These are phyloP conservation scores for Prunus kanzakura DNA, from an alignment of 306 rosid genomes.

Conservation along the genomic window DNA sequence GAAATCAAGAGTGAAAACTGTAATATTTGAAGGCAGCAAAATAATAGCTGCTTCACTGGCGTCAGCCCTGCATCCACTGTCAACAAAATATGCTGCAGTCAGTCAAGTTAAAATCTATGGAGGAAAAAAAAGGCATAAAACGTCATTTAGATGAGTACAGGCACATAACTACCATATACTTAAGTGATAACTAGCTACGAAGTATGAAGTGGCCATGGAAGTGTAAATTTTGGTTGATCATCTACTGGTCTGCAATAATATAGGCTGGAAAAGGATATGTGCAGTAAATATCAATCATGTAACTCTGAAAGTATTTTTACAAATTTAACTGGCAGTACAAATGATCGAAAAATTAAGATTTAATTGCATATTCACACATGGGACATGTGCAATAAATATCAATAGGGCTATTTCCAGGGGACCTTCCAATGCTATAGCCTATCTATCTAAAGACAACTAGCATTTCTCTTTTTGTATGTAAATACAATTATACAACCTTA, in stretches of 20 bases:
- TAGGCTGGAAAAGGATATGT: background rate
- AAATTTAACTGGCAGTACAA: background rate
- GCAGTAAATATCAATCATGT: background rate
- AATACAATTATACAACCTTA: background rate
- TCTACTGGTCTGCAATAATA: background rate
- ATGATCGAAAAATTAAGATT: background rate
- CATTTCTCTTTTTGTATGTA: background rate
- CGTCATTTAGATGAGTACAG: conserved; percentile 10
- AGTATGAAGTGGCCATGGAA: background rate
- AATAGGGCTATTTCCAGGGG: background rate
- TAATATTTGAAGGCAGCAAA: conserved; percentile 91
- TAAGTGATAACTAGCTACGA: background rate
- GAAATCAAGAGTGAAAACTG: conserved; percentile 92
- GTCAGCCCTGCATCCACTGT: conserved; percentile 97
- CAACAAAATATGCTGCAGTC: conserved; percentile 30
- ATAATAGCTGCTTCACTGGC: conserved; percentile 94
- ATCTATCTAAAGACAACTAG: background rate
- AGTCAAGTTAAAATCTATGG: conserved; percentile 15
- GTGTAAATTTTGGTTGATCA: background rate
- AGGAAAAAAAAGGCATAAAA: background rate
- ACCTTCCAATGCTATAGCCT: background rate
- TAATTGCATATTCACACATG: background rate
- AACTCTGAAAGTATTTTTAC: background rate
- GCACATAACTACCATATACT: conserved; percentile 3
- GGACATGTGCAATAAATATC: background rate